These are phyloP conservation scores for Cucurbitaria berberidis DNA, from an alignment of 2,329 filamentous ascomycete genomes.

Conservation along the genomic window DNA sequence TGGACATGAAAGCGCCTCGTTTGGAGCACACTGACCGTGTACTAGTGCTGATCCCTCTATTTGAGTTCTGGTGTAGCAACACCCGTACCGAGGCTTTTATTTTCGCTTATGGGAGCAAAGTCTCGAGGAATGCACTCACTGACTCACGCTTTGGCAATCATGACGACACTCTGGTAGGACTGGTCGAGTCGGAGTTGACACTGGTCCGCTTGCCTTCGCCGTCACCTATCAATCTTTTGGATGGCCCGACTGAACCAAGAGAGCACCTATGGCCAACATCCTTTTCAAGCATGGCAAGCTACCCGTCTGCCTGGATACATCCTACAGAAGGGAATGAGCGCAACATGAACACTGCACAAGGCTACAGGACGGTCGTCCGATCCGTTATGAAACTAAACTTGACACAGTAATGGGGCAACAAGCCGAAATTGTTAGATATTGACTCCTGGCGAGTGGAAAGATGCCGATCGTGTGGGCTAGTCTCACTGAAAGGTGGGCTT, in stretches of 20 bases:
- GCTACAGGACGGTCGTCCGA: background rate
- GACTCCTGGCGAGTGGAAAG: background rate
- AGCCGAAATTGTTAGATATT: background rate
- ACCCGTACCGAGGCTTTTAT: too few species aligned
- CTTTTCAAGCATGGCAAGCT: background rate
- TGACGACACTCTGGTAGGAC: background rate
- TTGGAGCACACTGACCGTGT: too few species aligned
- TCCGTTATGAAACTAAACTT: background rate
- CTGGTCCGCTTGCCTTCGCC: background rate
- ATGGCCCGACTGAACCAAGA: too few species aligned
- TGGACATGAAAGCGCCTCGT: too few species aligned
- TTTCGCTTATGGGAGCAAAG: too few species aligned
- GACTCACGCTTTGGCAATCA: too few species aligned
- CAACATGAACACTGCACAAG: too few species aligned
- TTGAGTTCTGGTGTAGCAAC: too few species aligned
- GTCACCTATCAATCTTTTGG: too few species aligned
- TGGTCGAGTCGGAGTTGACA: background rate
- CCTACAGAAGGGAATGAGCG: background rate
- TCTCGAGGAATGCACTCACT: too few species aligned
- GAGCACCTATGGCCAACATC: background rate
- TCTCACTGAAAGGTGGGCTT: background rate
- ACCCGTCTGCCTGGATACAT: background rate
- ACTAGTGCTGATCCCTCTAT: too few species aligned
- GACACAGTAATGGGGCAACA: background rate
- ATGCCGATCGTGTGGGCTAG: background rate